Percentiles rank a stretch among this genome's conserved stretches.
Conservation (phyloP, 495 filamentous ascomycete species). For the Penicillium mononematosum region DNA sequence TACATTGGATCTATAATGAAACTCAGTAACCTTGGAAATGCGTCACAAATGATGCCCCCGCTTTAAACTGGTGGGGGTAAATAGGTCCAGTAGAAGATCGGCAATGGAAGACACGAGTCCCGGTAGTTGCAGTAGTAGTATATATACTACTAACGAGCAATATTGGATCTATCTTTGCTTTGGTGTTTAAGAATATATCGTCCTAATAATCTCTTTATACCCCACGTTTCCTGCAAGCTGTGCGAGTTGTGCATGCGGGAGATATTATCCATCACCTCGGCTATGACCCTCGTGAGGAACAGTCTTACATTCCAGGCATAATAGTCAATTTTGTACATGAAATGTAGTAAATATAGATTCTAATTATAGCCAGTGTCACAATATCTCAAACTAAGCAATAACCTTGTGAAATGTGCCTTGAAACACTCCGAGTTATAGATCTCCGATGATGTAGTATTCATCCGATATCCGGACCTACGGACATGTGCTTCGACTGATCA, state of each 20-base stretch:
- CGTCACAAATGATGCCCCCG: neutral
- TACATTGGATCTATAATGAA: no score
- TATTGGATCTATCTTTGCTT: neutral
- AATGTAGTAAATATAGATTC: neutral
- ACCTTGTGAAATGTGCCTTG: neutral
- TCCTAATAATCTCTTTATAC: neutral
- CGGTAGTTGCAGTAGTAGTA: neutral
- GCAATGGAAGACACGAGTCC: neutral
- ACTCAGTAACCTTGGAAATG: neutral
- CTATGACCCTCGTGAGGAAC: neutral
- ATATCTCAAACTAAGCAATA: neutral
- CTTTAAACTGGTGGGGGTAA: neutral
- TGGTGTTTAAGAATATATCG: neutral
- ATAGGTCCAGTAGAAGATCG: neutral
- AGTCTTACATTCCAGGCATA: neutral
- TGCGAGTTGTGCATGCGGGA: neutral
- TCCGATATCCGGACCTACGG: conserved; percentile 27
- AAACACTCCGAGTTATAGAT: neutral
- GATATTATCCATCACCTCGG: neutral
- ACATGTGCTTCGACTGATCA: conserved; percentile 20
- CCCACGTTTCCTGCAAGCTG: neutral
- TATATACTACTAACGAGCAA: neutral
- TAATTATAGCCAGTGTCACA: neutral
- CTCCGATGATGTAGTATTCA: conserved; percentile 21
- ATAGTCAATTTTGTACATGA: neutral